Conservation (phyloP, 257 asterid species). For the Eustoma russellianum region DNA sequence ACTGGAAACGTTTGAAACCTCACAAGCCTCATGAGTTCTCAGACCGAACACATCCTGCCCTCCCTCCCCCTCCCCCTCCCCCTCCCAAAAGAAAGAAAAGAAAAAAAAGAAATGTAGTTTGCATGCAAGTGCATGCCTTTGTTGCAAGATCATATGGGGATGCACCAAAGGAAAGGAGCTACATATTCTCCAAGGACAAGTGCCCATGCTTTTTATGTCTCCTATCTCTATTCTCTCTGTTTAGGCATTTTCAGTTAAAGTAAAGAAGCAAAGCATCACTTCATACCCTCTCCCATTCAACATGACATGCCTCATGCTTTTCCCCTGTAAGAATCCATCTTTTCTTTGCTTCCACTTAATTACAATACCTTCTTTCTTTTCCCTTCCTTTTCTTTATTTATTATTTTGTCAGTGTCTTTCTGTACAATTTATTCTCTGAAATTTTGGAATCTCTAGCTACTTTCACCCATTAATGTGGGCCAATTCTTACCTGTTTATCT, state of each 20-base stretch:
- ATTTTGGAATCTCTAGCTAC: constrained; percentile 51
- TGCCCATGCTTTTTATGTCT: no score
- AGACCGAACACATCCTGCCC: no score
- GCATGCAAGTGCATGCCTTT: constrained; percentile 14
- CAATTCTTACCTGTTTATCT: constrained; percentile 20
- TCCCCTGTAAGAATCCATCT: constrained; percentile 43
- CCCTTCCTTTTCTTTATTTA: constrained; percentile 15
- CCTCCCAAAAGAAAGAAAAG: no score
- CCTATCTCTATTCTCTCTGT: constrained; percentile 4
- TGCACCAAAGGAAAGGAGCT: constrained; percentile 36
- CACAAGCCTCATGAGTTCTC: no score
- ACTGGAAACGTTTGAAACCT: no score
- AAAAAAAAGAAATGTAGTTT: no score
- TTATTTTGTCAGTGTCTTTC: constrained; percentile 5
- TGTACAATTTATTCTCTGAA: constrained; percentile 16
- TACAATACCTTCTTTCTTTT: constrained; percentile 27
- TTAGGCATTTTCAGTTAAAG: constrained; percentile 16
- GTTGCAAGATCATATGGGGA: constrained; percentile 34
- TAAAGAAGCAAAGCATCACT: constrained; percentile 74
- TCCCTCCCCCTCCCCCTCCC: no score
- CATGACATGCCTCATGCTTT: constrained; percentile 29
- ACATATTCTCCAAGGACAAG: constrained; percentile 43
- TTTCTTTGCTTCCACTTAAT: constrained; percentile 83
- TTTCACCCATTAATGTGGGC: constrained; percentile 28
- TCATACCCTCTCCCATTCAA: constrained; percentile 29